Evolutionary conservation across 139 green algal species (phyloP), one percentile per base, ranked within the genome.

Genomic region (Spirogloea muscicola): DNA sequence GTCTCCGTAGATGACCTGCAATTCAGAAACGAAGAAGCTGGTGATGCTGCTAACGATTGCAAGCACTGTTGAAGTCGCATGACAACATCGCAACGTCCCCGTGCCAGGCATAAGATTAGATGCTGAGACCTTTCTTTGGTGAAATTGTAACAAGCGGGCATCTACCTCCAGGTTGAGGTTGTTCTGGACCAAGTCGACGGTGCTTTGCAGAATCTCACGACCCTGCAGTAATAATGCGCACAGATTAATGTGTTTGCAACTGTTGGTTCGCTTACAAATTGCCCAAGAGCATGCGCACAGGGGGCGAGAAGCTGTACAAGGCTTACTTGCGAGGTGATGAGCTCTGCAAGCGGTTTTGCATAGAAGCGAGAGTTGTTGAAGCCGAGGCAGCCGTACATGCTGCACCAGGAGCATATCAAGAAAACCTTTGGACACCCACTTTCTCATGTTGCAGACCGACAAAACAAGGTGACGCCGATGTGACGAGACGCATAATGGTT

Each of bases 381-480:
- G 40, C 94, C 94, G 48, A 98, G 86, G 85, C 94, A 99, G 42
- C 94, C 94, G 75, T 99, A 99, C 83, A 89, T 86, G 75, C 75
- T 82, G 74, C 46, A 82, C n/a, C n/a, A n/a, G n/a, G n/a, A n/a
- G n/a, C n/a, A n/a, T n/a, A n/a, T n/a, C n/a, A n/a, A n/a, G n/a
- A n/a, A n/a, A n/a, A n/a, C n/a, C n/a, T n/a, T n/a, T n/a, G n/a
- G n/a, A n/a, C n/a, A n/a, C n/a, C n/a, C n/a, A n/a, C n/a, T n/a
- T n/a, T n/a, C n/a, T n/a, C n/a, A n/a, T n/a, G n/a, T n/a, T n/a
- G n/a, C n/a, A n/a, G n/a, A n/a, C n/a, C n/a, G n/a, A n/a, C n/a
- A n/a, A n/a, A n/a, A n/a, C n/a, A n/a, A n/a, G n/a, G n/a, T n/a
- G n/a, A n/a, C n/a, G n/a, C n/a, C n/a, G n/a, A n/a, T n/a, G n/a